phyloP scores from a whole-genome alignment of 306 rosid genomes.

The Geum urbanum region DNA sequence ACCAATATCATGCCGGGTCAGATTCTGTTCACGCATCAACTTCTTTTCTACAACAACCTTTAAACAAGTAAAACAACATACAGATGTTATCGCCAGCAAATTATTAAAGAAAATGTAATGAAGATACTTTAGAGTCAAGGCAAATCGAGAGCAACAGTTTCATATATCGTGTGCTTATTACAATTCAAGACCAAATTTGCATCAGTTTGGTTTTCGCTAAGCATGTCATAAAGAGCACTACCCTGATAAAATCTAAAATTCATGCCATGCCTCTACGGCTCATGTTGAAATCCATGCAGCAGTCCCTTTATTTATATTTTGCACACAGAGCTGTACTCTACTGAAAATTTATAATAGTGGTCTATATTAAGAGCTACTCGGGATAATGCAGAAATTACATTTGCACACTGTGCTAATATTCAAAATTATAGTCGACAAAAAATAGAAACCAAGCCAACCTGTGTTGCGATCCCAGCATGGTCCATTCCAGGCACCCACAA shows the following conservation, averaged over 20 bases:
- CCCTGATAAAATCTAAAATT: background rate
- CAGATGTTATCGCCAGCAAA: background rate
- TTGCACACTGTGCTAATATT: background rate
- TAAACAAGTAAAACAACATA: constrained; percentile 14
- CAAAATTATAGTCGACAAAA: background rate
- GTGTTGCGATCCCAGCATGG: constrained; percentile 99
- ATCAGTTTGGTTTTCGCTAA: background rate
- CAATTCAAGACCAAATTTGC: constrained; percentile 1
- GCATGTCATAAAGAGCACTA: too few relatives aligned
- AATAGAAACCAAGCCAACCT: constrained; percentile 35
- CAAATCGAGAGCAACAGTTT: too few relatives aligned
- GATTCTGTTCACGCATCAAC: constrained; percentile 69
- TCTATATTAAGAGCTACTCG: background rate
- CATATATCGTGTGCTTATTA: too few relatives aligned
- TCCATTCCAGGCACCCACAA: constrained; percentile 99
- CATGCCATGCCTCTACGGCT: background rate
- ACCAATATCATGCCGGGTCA: constrained; percentile 83
- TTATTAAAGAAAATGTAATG: background rate
- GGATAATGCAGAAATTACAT: background rate
- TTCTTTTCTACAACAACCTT: constrained; percentile 99
- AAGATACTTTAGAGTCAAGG: constrained; percentile 4
- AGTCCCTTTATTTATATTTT: too few relatives aligned
- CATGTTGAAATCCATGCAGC: too few relatives aligned
- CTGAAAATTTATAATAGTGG: background rate
- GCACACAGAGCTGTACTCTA: background rate